Conservation (phyloP, 2,329 filamentous ascomycete species). For the Cladophialophora chaetospira region DNA sequence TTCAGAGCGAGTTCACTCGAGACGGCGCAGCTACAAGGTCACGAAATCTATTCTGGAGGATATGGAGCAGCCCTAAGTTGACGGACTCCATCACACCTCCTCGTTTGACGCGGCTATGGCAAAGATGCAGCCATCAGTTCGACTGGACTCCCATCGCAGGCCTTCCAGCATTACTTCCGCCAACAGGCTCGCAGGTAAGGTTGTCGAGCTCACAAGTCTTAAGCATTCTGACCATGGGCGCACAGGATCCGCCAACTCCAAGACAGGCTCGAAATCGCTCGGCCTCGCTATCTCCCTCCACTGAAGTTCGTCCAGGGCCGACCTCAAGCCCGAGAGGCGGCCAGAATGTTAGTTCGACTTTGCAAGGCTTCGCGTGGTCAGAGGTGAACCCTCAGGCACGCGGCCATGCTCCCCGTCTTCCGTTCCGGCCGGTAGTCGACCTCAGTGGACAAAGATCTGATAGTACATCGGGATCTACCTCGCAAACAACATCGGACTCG, state of each 20-base stretch:
- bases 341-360: slow-evolving; percentile 32
- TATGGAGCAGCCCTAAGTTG: slow-evolving; percentile 49
- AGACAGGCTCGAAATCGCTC: slow-evolving; percentile 9
- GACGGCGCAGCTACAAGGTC: slow-evolving; percentile 46
- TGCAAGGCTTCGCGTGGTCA: slow-evolving; percentile 15
- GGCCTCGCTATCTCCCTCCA: slow-evolving; percentile 15
- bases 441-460: slow-evolving; percentile 2
- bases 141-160: slow-evolving; percentile 43
- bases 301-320: background rate
- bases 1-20: slow-evolving; percentile 47
- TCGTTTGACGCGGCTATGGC: slow-evolving; percentile 47
- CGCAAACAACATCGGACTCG: slow-evolving; percentile 19
- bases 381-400: background rate
- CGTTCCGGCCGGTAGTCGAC: slow-evolving; percentile 10
- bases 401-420: slow-evolving; percentile 6
- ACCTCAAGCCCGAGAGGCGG: slow-evolving; percentile 32
- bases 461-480: slow-evolving; percentile 13
- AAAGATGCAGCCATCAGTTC: slow-evolving; percentile 30
- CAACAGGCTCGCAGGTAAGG: slow-evolving; percentile 5
- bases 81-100: slow-evolving; percentile 42
- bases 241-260: background rate
- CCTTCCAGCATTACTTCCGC: background rate
- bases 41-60: slow-evolving; percentile 57
- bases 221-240: slow-evolving; percentile 2
- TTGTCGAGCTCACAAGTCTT: background rate